Evolutionary conservation across 2,329 filamentous ascomycete genomes (phyloP), one percentile per base, ranked within the genome.

Genomic region (Ampelomyces quisqualis): DNA sequence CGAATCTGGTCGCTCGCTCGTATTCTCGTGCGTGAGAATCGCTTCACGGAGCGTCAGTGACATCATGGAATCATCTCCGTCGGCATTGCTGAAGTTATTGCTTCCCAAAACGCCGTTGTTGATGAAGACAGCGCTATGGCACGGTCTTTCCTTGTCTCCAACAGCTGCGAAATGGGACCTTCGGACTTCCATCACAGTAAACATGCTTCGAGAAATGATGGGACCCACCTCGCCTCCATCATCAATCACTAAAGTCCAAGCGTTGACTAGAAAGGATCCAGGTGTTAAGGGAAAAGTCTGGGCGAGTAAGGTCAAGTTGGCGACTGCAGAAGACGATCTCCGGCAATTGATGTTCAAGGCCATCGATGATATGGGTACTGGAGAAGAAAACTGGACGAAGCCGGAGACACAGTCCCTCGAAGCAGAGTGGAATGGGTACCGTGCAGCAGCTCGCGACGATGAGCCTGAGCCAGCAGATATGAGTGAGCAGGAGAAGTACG

Each of bases 251-350:
- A 62, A 65, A 33, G 31, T 57, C 5, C 91, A 96, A 67, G 72
- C 70, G 28, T 55, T 79, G n/a, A 78, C 80, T 1, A 70, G 79
- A 30, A 79, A 74, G 42, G 85, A 86, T 38, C 78, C 78, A 0
- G 82, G 80, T 0, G 73, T 94, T 60, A 90, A 88, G 62, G 89
- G 89, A 3, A 80, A 79, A 30, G 81, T 93, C 51, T 96, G 90
- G 90, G 76, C 95, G 17, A 84, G 83, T 56, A 85, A 81, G 39
- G 83, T 86, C 28, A 79, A 77, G 0, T 71, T 88, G 11, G 78
- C 81, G 0, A 70, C 71, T 2, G 85, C 84, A 0, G 75, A 76
- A 60, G 56, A 78, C 30, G 70, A 74, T 28, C 44, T 55, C 2
- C 70, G 78, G n/a, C 75, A 84, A 29, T 73, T 76, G 2, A 59